Evolutionary conservation across 148 eudicot genomes (phyloP), one percentile per base, ranked within the genome.

Genomic region (Nyssa sinensis): DNA sequence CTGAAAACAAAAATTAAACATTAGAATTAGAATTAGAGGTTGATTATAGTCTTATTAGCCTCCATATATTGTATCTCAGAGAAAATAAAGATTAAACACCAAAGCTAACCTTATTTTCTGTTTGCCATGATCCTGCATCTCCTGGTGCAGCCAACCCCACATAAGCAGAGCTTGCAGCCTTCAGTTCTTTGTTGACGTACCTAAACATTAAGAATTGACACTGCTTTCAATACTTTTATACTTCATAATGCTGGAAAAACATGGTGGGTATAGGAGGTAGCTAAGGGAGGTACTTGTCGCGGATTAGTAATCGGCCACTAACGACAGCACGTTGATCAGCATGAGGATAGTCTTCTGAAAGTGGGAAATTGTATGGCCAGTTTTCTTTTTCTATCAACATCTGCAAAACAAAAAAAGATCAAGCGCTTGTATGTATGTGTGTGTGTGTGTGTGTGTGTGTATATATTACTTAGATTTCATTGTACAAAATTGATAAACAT

Each of bases 91-190:
- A 7, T 9, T 44, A 44, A 44, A 4, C 44, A 39, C 7, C 44
- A 6, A 39, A 44, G 51, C 12, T 47, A 59, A 94, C 98, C 90
- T 95, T 92, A 74, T 80, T 78, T 70, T 95, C 90, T 17, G 30
- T 33, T 73, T 95, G 97, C 96, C 97, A 95, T 35, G 98, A 95
- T 66, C 94, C 93, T 0, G 39, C 83, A 31, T 69, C 71, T 67
- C 98, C 98, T 17, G 93, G 94, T 39, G 77, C 68, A 61, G 94
- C 91, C 82, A 95, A 81, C 29, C 98, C 97, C 33, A 95, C 85
- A 82, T 87, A 89, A 9, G 94, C 97, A 51, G 64, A 69, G 39
- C 35, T 75, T n/a, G 84, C 96, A 0, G 81, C 81, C 9, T 67
- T n/a, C 12, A 77, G 75, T 64, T 66, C 4, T 3, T 27, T 34